phyloP scores from a whole-genome alignment of 2,329 filamentous ascomycete genomes.

The Teratosphaeria zuluensis region DNA sequence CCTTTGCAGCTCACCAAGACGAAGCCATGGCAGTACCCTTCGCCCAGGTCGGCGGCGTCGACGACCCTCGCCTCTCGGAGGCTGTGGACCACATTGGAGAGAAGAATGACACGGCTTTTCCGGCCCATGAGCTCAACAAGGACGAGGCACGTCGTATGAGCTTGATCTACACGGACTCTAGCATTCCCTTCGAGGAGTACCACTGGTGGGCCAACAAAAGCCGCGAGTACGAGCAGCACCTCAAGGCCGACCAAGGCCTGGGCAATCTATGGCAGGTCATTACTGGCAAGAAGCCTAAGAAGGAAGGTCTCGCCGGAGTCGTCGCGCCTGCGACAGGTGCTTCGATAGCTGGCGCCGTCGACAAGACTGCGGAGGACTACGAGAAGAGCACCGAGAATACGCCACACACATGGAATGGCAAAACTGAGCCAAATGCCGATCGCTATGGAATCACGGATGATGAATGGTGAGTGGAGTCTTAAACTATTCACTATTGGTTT shows the following conservation, averaged over 20 bases:
- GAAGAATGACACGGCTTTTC: background rate
- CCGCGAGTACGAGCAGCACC: background rate
- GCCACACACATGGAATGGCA: background rate
- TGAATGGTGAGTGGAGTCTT: slow-evolving; percentile 20
- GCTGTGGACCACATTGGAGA: background rate
- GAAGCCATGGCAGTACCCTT: background rate
- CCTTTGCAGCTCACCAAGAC: background rate
- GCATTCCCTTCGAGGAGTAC: background rate
- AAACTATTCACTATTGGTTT: background rate
- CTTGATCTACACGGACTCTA: background rate
- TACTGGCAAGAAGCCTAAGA: background rate
- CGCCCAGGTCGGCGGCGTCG: slow-evolving; percentile 6
- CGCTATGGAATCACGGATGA: slow-evolving; percentile 15
- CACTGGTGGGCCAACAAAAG: background rate
- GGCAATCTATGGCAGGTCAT: background rate
- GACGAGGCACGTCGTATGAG: background rate
- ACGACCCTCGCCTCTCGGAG: slow-evolving; percentile 5
- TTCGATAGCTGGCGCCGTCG: background rate
- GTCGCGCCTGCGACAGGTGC: background rate
- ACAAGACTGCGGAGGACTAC: background rate
- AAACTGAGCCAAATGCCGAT: background rate
- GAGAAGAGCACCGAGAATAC: background rate
- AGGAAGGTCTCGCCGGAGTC: background rate
- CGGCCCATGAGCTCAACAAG: background rate
- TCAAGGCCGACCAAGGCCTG: background rate